These are phyloP conservation scores for Dimocarpus longan DNA, from an alignment of 345 rosid species.

Conservation along the genomic window DNA sequence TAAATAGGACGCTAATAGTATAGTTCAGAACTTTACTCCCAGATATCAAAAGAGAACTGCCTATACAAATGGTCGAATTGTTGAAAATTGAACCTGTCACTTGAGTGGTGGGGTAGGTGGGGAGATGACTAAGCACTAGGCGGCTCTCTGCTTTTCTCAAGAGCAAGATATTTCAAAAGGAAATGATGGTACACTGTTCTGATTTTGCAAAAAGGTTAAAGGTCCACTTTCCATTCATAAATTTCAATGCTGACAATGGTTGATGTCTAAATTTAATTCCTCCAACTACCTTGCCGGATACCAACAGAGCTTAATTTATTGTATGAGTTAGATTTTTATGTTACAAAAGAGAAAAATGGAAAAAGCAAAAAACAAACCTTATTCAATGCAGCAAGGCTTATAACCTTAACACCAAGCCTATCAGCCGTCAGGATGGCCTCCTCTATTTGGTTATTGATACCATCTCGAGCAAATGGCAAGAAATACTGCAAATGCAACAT, in stretches of 20 bases:
- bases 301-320: neutral
- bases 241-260: constrained; percentile 13
- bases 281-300: constrained; percentile 32
- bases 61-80: no score
- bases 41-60: no score
- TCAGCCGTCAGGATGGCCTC: constrained; percentile 81
- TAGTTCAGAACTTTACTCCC: no score
- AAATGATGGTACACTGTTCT: neutral
- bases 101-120: no score
- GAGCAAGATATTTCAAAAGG: neutral
- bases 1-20: no score
- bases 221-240: neutral
- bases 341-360: neutral
- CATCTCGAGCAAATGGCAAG: constrained; percentile 86
- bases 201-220: neutral
- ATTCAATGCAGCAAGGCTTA: constrained; percentile 96
- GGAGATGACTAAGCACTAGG: no score
- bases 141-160: no score
- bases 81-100: no score
- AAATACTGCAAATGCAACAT: constrained; percentile 64
- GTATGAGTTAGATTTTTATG: neutral
- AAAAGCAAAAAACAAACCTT: constrained; percentile 48
- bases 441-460: constrained; percentile 83
- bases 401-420: constrained; percentile 80
- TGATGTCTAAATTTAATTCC: constrained; percentile 21